Evolutionary conservation across 345 rosid species (phyloP).

Genomic region (Ailanthus altissimus): DNA sequence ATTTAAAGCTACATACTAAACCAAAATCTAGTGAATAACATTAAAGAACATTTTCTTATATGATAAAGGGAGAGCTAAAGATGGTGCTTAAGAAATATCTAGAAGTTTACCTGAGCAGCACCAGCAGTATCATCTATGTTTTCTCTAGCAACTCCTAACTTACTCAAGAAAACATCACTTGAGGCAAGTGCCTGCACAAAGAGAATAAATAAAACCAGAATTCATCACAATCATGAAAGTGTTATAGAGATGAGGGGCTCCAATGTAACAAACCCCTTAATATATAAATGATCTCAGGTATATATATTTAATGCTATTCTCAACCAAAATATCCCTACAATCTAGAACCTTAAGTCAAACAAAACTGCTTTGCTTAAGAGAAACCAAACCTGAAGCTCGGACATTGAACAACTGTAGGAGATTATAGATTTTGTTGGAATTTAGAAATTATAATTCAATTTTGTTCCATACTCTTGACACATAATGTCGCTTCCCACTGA

Average conservation of each 20-base stretch:
- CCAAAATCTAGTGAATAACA: slow-evolving; percentile 13
- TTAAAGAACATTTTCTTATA: not conserved
- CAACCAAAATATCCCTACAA: not conserved
- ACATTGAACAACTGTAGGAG: not conserved
- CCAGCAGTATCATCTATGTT: slow-evolving; percentile 47
- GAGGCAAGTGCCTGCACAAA: slow-evolving; percentile 47
- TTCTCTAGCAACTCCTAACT: slow-evolving; percentile 47
- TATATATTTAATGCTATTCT: not conserved
- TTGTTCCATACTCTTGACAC: not conserved
- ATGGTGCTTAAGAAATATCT: not conserved
- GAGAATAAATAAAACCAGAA: not conserved
- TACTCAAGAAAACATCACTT: slow-evolving; percentile 41
- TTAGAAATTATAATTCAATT: not conserved
- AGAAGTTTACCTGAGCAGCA: slow-evolving; percentile 53
- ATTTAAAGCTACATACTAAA: slow-evolving; percentile 50
- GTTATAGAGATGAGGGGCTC: not conserved
- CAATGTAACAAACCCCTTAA: not conserved
- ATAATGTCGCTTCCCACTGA: not conserved
- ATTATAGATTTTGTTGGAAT: not conserved
- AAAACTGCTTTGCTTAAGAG: not conserved
- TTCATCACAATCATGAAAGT: not conserved
- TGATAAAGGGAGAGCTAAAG: slow-evolving; percentile 3
- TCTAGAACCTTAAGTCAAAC: not conserved
- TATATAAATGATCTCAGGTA: not conserved
- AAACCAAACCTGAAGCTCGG: slow-evolving; percentile 12